These are phyloP conservation scores for Paspalum vaginatum DNA, from an alignment of 176 grass and related monocot species.

Conservation along the genomic window DNA sequence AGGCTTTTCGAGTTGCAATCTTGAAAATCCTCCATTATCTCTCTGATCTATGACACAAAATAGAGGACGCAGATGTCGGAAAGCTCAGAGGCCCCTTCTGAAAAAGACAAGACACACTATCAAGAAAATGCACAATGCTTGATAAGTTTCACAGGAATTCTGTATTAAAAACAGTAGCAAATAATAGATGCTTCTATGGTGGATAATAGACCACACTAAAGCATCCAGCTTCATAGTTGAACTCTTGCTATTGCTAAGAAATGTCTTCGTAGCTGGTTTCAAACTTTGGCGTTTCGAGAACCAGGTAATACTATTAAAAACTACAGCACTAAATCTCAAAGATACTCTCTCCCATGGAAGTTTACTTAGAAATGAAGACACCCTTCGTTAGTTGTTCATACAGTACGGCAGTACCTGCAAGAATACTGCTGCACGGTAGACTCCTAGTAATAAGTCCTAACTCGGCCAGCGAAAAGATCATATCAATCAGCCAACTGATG, in stretches of 20 bases:
- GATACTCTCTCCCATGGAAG: background rate
- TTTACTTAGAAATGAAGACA: background rate
- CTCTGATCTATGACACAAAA: slow-evolving; percentile 21
- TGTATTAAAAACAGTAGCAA: background rate
- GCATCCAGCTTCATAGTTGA: background rate
- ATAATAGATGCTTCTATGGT: background rate
- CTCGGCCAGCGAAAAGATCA: background rate
- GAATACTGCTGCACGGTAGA: slow-evolving; percentile 8
- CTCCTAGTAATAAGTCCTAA: too few species aligned
- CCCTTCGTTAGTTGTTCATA: background rate
- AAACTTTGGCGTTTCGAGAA: background rate
- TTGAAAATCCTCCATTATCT: slow-evolving; percentile 59
- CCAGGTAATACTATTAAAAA: background rate
- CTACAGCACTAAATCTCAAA: background rate
- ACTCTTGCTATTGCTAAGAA: background rate
- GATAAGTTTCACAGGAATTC: slow-evolving; percentile 1
- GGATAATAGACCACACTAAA: background rate
- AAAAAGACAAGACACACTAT: slow-evolving; percentile 33
- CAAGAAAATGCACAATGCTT: slow-evolving; percentile 9
- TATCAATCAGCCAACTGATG: background rate
- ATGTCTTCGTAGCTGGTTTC: background rate
- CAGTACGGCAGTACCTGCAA: background rate
- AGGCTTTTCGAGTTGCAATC: slow-evolving; percentile 54
- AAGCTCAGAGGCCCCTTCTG: slow-evolving; percentile 29
- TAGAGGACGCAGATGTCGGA: slow-evolving; percentile 4